Percentiles rank a stretch among this genome's conserved stretches.
These are phyloP conservation scores for Phytophthora sansomeana DNA, from an alignment of 352 stramenopile species.

Conservation along the genomic window DNA sequence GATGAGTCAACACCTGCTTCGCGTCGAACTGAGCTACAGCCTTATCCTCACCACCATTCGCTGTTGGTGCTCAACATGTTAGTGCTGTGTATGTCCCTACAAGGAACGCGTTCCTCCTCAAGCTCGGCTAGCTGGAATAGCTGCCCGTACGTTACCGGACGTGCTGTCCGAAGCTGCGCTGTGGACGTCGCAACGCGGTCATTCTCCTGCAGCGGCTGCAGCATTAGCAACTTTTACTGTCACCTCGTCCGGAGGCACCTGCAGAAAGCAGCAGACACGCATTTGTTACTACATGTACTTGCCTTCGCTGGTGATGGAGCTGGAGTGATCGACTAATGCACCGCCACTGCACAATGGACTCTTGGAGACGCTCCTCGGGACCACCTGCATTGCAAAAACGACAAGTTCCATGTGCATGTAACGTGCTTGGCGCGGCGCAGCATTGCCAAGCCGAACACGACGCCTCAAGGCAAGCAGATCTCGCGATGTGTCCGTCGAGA, in stretches of 20 bases:
- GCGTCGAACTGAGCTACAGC: background rate
- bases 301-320: background rate
- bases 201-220: slow-evolving; percentile 31
- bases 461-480: background rate
- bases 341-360: slow-evolving; percentile 18
- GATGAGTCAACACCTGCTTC: slow-evolving; percentile 14
- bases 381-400: slow-evolving; percentile 27
- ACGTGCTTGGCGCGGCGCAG: background rate
- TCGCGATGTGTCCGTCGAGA: slow-evolving; percentile 18
- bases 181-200: background rate
- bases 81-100: background rate
- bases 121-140: background rate
- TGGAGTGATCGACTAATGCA: slow-evolving; percentile 23
- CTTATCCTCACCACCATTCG: too few species aligned
- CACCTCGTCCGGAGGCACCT: background rate
- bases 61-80: background rate
- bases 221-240: slow-evolving; percentile 23
- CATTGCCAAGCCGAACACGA: slow-evolving; percentile 10
- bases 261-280: slow-evolving; percentile 7
- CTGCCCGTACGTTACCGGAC: background rate
- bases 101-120: background rate
- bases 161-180: background rate
- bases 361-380: slow-evolving; percentile 8
- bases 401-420: background rate
- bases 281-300: background rate